phyloP scores from a whole-genome alignment of 2,329 filamentous ascomycete species.

The Neofusicoccum sp. region DNA sequence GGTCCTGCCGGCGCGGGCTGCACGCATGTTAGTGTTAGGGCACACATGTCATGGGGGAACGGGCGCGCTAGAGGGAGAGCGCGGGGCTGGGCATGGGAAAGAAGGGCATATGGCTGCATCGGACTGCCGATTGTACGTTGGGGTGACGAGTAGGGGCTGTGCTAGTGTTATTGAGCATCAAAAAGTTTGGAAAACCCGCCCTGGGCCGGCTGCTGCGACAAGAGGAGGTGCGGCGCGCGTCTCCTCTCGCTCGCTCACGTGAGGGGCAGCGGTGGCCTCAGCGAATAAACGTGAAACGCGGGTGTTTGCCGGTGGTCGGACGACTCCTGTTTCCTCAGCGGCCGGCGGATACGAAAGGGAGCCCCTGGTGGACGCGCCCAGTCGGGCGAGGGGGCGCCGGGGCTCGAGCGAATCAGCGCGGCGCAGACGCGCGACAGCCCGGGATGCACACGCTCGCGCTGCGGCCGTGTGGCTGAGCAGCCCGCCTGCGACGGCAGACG shows the following conservation, averaged over 20 bases:
- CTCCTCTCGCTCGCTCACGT: neutral
- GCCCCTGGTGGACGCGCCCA: neutral
- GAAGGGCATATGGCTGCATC: constrained; percentile 10
- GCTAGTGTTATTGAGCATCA: constrained; percentile 10
- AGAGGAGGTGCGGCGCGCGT: too few species aligned
- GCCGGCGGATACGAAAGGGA: neutral
- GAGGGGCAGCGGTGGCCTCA: neutral
- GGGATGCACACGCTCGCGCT: neutral
- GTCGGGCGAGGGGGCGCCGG: neutral
- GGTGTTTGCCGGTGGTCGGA: neutral
- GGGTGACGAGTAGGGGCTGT: constrained; percentile 6
- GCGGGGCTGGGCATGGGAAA: constrained; percentile 2
- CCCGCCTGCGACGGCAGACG: neutral
- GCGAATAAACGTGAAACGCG: constrained; percentile 6
- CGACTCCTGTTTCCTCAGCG: neutral
- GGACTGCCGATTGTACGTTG: constrained; percentile 12
- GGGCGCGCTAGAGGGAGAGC: neutral
- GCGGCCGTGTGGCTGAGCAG: neutral
- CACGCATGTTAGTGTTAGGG: constrained; percentile 11
- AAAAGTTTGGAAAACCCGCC: constrained; percentile 10
- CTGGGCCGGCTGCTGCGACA: neutral
- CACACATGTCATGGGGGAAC: constrained; percentile 2
- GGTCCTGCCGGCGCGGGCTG: constrained; percentile 1
- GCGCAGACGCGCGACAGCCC: neutral
- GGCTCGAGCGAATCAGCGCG: neutral